Percentiles rank a stretch among this genome's conserved stretches.
Evolutionary conservation across 495 filamentous ascomycete genomes (phyloP).

Genomic region (Penicillium silybi): DNA sequence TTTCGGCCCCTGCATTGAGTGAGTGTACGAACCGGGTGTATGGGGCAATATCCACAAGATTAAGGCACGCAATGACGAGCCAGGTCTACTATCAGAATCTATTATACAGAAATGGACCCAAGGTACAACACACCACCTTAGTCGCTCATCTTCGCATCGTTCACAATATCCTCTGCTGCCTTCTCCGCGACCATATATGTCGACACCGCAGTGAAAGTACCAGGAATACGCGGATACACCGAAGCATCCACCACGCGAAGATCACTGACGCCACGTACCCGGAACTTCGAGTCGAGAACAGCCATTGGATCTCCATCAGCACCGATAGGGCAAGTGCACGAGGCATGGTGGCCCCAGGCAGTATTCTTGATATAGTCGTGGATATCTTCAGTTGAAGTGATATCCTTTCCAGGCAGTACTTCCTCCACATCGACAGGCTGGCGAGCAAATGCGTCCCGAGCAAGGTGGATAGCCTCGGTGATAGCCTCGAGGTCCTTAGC

Average conservation of each 20-base stretch:
- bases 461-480: constrained; percentile 38
- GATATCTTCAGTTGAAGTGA: constrained; percentile 33
- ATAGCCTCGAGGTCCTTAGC: constrained; percentile 41
- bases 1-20: too few relatives aligned
- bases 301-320: constrained; percentile 45
- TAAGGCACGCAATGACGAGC: too few relatives aligned
- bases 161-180: constrained; percentile 44
- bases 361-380: constrained; percentile 42
- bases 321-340: constrained; percentile 51
- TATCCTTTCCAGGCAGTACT: constrained; percentile 37
- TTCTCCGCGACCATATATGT: constrained; percentile 56
- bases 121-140: too few relatives aligned
- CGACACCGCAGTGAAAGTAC: constrained; percentile 47
- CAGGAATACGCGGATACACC: constrained; percentile 48
- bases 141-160: too few relatives aligned
- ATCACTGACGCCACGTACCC: constrained; percentile 46
- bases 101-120: too few relatives aligned
- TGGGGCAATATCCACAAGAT: too few relatives aligned
- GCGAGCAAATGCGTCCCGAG: constrained; percentile 32
- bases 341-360: constrained; percentile 51
- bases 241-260: constrained; percentile 56
- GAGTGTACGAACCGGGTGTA: too few relatives aligned
- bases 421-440: constrained; percentile 23
- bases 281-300: constrained; percentile 50
- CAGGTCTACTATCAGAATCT: too few relatives aligned